phyloP scores from a whole-genome alignment of 352 stramenopile species.

The Phytopythium litorale region DNA sequence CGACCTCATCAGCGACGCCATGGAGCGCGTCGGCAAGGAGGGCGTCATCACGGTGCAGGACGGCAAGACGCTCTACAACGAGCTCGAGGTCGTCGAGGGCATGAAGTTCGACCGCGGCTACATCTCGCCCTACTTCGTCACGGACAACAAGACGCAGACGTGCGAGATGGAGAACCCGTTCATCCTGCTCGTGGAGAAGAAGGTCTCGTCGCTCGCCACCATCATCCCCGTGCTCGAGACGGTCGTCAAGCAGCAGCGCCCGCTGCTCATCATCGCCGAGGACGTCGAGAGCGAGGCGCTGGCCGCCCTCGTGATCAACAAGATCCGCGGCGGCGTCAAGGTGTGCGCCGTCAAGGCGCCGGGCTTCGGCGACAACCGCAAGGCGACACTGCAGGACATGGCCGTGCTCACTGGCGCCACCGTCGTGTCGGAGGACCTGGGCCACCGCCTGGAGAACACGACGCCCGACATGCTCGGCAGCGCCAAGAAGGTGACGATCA shows the following conservation, averaged over 20 bases:
- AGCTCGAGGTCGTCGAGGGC: constrained; percentile 99
- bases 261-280: constrained; percentile 99
- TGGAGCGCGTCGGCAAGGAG: constrained; percentile 99
- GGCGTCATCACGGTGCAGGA: constrained; percentile 98
- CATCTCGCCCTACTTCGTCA: constrained; percentile 99
- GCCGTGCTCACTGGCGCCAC: constrained; percentile 97
- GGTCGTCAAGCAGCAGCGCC: constrained; percentile 95
- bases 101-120: constrained; percentile 99
- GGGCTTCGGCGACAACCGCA: constrained; percentile 99
- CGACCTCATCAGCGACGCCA: constrained; percentile 97
- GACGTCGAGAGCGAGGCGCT: constrained; percentile 99
- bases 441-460: constrained; percentile 98
- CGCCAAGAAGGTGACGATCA: constrained; percentile 95
- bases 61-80: constrained; percentile 99
- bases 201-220: constrained; percentile 95
- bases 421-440: constrained; percentile 98
- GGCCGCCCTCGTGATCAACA: constrained; percentile 99
- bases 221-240: constrained; percentile 98
- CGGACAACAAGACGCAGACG: constrained; percentile 98
- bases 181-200: constrained; percentile 99
- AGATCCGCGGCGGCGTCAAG: constrained; percentile 99
- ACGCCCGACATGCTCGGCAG: constrained; percentile 94
- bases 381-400: constrained; percentile 99
- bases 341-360: constrained; percentile 99
- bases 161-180: constrained; percentile 99